Percentiles rank a stretch among this genome's conserved stretches.
phyloP scores from a whole-genome alignment of 2,329 filamentous ascomycete genomes.

The Aspergillus fischeri region DNA sequence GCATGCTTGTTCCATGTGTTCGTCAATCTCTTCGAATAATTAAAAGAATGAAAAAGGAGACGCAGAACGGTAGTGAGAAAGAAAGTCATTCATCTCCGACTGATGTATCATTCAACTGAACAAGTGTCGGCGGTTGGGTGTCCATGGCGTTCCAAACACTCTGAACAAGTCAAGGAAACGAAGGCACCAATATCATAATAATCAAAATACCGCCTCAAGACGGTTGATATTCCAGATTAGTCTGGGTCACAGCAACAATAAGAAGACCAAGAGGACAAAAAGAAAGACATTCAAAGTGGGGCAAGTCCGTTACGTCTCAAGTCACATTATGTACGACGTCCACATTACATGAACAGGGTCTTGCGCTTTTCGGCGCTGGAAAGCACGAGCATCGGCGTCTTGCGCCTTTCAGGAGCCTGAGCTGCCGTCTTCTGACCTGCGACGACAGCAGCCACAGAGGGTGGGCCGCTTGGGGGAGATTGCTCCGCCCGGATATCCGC shows the following conservation, averaged over 20 bases:
- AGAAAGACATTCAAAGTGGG: constrained; percentile 23
- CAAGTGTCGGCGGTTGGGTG: not conserved
- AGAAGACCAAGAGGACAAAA: constrained; percentile 7
- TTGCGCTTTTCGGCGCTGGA: constrained; percentile 89
- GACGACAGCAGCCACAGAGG: constrained; percentile 39
- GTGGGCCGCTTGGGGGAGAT: constrained; percentile 28
- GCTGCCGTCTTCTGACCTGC: constrained; percentile 54
- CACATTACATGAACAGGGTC: constrained; percentile 57
- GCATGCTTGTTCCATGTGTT: not conserved
- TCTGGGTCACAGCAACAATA: not conserved
- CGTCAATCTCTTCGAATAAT: not conserved
- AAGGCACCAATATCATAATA: not conserved
- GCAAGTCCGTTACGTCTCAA: constrained; percentile 27
- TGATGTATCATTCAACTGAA: not conserved
- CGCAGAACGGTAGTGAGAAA: not conserved
- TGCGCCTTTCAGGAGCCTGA: constrained; percentile 62
- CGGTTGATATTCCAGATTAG: not conserved
- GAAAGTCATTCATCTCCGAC: not conserved
- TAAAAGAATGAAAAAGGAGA: not conserved
- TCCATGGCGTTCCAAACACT: not conserved
- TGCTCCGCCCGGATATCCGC: constrained; percentile 45
- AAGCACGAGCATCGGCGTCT: constrained; percentile 80
- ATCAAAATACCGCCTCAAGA: not conserved
- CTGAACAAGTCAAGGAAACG: not conserved
- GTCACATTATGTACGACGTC: constrained; percentile 31